Evolutionary conservation across 2,329 filamentous ascomycete species (phyloP), one percentile per base, ranked within the genome.

Genomic region (Aureobasidium sp.): DNA sequence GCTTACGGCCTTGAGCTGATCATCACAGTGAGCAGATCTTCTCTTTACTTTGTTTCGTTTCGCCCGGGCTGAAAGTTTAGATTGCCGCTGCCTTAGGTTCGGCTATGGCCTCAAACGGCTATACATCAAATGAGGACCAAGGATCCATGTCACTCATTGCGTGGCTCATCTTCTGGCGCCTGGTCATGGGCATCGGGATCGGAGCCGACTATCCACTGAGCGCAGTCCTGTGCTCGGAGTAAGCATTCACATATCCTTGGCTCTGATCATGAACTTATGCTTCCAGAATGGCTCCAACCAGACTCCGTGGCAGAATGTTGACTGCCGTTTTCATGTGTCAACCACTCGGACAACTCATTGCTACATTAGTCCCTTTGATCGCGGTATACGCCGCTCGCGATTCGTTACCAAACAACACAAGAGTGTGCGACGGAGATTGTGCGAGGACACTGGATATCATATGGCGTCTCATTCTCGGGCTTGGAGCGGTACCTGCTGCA

Each of bases 71-170:
- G 22, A 25, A 25, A 25, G 22, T 25, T 25, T 25, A 25, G 22
- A 25, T 77, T n/a, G 86, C 89, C 67, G 86, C 87, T 14, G 91
- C 88, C 20, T 78, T 91, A 57, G 87, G 85, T 47, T 88, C 91
- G 75, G 78, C 87, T 29, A 79, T 91, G 31, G 79, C 85, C 47
- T 84, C 85, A 5, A 56, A 29, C 12, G 52, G 52, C 12, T 20
- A 31, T 42, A 9, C 31, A 9, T 34, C 31, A 12, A 12, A 34
- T 12, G 31, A 34, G 9, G 31, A 34, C 27, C 20, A 41, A 15
- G 52, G 52, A 9, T 56, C 52, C 15, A 56, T 56, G 52, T 56
- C 52, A 14, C 37, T 77, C 25, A 68, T 68, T 6, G 73, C 70
- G 20, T 77, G 74, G 74, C 67, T 77, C 15, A 71, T 75, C 34